These are phyloP conservation scores for Terfezia claveryi DNA, from an alignment of 495 filamentous ascomycete species.

Conservation along the genomic window DNA sequence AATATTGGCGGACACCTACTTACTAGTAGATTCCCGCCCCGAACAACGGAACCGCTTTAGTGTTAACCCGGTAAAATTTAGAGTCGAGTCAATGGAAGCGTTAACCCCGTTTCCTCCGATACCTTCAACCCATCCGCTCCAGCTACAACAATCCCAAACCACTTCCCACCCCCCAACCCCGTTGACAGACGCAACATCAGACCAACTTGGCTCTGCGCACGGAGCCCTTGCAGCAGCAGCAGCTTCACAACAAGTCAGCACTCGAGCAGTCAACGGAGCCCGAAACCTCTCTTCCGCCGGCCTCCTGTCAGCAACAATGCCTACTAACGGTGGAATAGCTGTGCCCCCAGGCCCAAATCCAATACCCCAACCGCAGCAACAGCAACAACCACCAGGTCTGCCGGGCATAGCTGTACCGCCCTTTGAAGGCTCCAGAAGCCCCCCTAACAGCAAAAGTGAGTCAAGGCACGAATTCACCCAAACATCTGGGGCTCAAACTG, in stretches of 20 bases:
- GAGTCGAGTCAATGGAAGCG: neutral
- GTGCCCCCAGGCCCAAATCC: constrained; percentile 8
- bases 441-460: constrained; percentile 19
- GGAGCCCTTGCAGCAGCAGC: neutral
- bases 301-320: neutral
- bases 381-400: constrained; percentile 15
- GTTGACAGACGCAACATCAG: too few relatives aligned
- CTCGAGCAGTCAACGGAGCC: neutral
- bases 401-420: constrained; percentile 14
- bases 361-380: constrained; percentile 12
- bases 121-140: neutral
- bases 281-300: neutral
- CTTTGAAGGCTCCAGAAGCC: constrained; percentile 18
- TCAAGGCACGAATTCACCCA: neutral
- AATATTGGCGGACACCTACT: too few relatives aligned
- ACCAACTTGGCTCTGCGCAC: too few relatives aligned
- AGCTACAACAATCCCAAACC: neutral
- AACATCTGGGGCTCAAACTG: neutral
- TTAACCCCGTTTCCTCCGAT: neutral
- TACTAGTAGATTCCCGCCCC: too few relatives aligned
- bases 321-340: constrained; percentile 6
- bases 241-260: neutral
- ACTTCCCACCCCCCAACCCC: too few relatives aligned
- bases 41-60: too few relatives aligned
- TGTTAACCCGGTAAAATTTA: too few relatives aligned